phyloP scores from a whole-genome alignment of 2,329 filamentous ascomycete genomes.

The Hypoxylon sp. region DNA sequence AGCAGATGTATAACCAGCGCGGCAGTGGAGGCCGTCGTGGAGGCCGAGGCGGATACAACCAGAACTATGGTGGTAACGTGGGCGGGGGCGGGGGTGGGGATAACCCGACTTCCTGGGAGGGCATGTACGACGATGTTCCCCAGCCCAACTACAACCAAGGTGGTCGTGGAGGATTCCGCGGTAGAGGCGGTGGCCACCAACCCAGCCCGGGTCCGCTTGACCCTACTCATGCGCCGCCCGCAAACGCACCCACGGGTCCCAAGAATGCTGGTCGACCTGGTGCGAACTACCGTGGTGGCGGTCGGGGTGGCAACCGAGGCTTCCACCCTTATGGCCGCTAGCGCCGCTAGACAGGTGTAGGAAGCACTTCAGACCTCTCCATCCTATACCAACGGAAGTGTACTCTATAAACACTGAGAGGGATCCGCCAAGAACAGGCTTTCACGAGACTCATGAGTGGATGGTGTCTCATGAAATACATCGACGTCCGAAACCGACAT shows the following conservation, averaged over 20 bases:
- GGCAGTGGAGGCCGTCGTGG: slow-evolving; percentile 44
- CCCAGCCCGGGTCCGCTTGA: slow-evolving; percentile 55
- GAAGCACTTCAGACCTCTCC: not conserved
- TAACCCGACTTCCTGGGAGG: slow-evolving; percentile 90
- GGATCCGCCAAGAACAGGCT: slow-evolving; percentile 4
- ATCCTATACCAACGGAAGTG: too few relatives aligned
- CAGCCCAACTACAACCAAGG: slow-evolving; percentile 73
- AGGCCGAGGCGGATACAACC: slow-evolving; percentile 50
- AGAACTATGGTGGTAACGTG: slow-evolving; percentile 48
- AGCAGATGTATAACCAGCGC: slow-evolving; percentile 43
- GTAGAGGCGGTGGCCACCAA: slow-evolving; percentile 49
- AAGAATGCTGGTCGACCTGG: slow-evolving; percentile 94
- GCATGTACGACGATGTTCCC: slow-evolving; percentile 97
- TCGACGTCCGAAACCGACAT: slow-evolving; percentile 8
- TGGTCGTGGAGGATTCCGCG: slow-evolving; percentile 53
- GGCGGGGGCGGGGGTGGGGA: slow-evolving; percentile 60
- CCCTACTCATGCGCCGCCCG: slow-evolving; percentile 70
- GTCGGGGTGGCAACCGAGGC: slow-evolving; percentile 76
- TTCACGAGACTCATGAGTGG: slow-evolving; percentile 29
- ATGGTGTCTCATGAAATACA: slow-evolving; percentile 14
- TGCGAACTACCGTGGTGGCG: slow-evolving; percentile 92
- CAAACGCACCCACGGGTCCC: slow-evolving; percentile 90
- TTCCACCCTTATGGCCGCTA: slow-evolving; percentile 76
- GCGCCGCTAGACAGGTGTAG: slow-evolving; percentile 12
- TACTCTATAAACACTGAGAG: slow-evolving; percentile 2